Conservation (phyloP, 2,329 filamentous ascomycete species). For the Pestalotiopsis sp. region DNA sequence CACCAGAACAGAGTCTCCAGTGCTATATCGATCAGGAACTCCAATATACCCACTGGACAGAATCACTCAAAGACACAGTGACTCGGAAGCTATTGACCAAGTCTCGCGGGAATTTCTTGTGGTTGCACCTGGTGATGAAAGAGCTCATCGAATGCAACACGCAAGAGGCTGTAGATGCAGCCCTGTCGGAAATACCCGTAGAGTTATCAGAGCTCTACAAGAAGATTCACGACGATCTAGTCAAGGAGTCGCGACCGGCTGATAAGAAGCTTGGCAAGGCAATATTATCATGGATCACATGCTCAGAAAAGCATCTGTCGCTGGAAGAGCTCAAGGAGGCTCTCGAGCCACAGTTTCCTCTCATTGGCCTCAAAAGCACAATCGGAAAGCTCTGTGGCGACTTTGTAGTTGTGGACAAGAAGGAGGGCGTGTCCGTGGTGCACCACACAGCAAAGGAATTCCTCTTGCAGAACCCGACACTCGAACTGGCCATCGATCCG, state of each 20-base stretch:
- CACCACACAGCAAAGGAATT: slow-evolving; percentile 25
- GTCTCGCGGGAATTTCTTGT: slow-evolving; percentile 1
- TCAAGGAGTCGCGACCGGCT: slow-evolving; percentile 19
- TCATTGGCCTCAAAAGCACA: slow-evolving; percentile 19
- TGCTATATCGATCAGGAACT: neutral
- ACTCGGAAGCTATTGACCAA: slow-evolving; percentile 21
- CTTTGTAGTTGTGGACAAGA: slow-evolving; percentile 31
- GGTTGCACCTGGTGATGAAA: slow-evolving; percentile 2
- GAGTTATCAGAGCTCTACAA: neutral
- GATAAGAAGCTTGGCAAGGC: slow-evolving; percentile 17
- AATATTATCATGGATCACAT: slow-evolving; percentile 26
- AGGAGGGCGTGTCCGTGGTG: slow-evolving; percentile 27
- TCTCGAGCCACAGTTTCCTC: slow-evolving; percentile 8
- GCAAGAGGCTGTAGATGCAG: slow-evolving; percentile 12
- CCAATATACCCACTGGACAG: neutral
- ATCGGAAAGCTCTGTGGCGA: slow-evolving; percentile 30
- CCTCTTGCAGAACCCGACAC: slow-evolving; percentile 8
- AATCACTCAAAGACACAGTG: slow-evolving; percentile 24
- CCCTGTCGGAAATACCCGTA: neutral
- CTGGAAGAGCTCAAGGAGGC: neutral
- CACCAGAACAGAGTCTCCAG: neutral
- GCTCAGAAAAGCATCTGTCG: neutral
- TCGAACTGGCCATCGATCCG: neutral
- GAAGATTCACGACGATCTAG: slow-evolving; percentile 9
- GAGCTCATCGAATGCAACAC: slow-evolving; percentile 19